Base-by-base conservation (phyloP, 176 grass and related monocot genomes). In the Oryza coarctata region DNA sequence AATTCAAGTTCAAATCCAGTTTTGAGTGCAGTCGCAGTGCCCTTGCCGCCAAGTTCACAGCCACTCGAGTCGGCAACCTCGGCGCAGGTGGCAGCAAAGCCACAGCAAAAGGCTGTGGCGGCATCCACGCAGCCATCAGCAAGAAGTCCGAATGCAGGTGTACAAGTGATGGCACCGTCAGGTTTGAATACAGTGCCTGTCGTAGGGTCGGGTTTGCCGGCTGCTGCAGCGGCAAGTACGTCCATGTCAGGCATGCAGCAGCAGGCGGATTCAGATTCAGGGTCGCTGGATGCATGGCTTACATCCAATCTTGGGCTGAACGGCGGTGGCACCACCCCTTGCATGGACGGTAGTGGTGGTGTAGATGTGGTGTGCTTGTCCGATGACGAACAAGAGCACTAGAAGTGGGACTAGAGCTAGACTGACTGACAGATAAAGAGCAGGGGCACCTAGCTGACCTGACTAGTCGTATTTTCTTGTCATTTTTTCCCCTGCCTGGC, bases 281-380 rank as follows among this genome's bases (percentile, higher is more conserved):
- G 36, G 43, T 84, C 85, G 1, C 71, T 87, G 72, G 89, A 88
- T 63, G 85, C 44, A 41, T 88, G 65, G 72, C 81, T 91, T 57
- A 68, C 76, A 66, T 9, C 65, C 3, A 87, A 8, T 77, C 76
- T 91, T 80, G 80, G 84, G 38, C 47, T 87, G 64, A 84, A 49
- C 14, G 15, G 8, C 20, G 29, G 57, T 72, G 77, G 71, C 14
- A 35, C 55, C 1, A 65, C 58, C 35, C 38, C n/a, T 40, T 63
- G 9, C 36, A 22, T 11, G 35, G 66, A 79, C n/a, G 39, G 57
- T 65, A 23, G 2, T 52, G 41, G 69, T 41, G 44, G 0, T 32
- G 23, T 55, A 74, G 60, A 76, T 65, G 64, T 89, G 64, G 77
- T 89, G 33, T 89, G 78, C 78, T 34, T 89, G 65, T 89, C 87